A percentile compares a stretch with the other conserved stretches of the same genome.
Conservation (phyloP, 2,329 filamentous ascomycete species). For the Verticillium albo-atrum region DNA sequence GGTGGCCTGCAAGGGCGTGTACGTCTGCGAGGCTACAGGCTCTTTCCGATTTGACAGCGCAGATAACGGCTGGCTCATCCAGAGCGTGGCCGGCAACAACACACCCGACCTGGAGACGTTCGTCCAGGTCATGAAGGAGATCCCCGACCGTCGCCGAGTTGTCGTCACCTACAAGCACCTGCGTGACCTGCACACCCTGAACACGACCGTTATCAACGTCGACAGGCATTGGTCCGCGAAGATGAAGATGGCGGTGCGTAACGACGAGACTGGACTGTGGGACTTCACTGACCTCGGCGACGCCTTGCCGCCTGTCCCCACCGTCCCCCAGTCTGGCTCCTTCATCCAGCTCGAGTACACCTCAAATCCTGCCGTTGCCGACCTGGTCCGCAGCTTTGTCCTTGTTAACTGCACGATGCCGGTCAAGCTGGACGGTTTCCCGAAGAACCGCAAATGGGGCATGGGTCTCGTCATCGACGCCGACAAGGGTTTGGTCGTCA, state of each 20-base stretch:
- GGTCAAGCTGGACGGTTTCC: slow-evolving; percentile 95
- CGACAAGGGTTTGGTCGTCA: slow-evolving; percentile 88
- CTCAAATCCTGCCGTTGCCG: slow-evolving; percentile 83
- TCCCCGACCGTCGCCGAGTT: slow-evolving; percentile 77
- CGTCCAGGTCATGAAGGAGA: slow-evolving; percentile 82
- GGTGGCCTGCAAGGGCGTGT: slow-evolving; percentile 87
- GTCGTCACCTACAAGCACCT: slow-evolving; percentile 96
- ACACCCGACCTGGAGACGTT: slow-evolving; percentile 85
- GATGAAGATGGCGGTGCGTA: slow-evolving; percentile 88
- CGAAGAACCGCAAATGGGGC: slow-evolving; percentile 87
- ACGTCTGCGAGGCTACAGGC: slow-evolving; percentile 88
- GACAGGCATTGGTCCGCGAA: slow-evolving; percentile 95
- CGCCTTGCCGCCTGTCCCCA: slow-evolving; percentile 68
- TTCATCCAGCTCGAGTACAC: slow-evolving; percentile 92
- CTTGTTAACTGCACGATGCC: slow-evolving; percentile 91
- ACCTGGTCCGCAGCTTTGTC: slow-evolving; percentile 92
- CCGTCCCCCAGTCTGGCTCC: slow-evolving; percentile 71
- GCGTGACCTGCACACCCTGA: slow-evolving; percentile 87
- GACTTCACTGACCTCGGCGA: slow-evolving; percentile 86
- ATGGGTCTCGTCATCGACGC: slow-evolving; percentile 98
- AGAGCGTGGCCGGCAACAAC: slow-evolving; percentile 87
- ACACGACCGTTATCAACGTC: slow-evolving; percentile 87
- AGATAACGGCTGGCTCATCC: slow-evolving; percentile 89
- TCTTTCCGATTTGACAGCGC: slow-evolving; percentile 93
- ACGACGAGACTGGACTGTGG: slow-evolving; percentile 88